phyloP scores from a whole-genome alignment of 805 yeast species.

The Myxozyma vanderwaltii region DNA sequence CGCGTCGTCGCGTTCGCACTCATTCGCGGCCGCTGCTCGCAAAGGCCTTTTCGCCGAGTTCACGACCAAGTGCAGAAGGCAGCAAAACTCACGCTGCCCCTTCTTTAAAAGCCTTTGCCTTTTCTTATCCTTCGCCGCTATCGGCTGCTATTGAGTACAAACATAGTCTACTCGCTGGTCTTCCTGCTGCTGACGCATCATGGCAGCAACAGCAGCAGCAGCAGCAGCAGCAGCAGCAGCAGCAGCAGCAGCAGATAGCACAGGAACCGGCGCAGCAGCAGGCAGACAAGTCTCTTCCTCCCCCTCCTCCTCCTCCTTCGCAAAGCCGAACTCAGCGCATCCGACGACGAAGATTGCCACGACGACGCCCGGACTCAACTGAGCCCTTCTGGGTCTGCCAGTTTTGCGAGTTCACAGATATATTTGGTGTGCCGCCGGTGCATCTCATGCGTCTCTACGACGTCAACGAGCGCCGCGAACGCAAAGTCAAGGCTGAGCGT shows the following conservation, averaged over 20 bases:
- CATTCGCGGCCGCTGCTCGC: background rate
- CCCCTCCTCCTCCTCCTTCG: background rate
- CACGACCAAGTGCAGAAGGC: no score
- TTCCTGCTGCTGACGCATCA: background rate
- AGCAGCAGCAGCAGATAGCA: no score
- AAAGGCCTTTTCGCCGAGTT: no score
- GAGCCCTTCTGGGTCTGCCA: constrained; percentile 37
- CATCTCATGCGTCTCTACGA: constrained; percentile 31
- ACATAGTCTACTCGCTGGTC: background rate
- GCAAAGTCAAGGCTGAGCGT: constrained; percentile 27
- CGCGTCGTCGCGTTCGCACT: constrained; percentile 5
- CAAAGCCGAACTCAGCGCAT: background rate
- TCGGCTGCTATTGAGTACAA: constrained; percentile 19
- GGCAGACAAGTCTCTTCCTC: background rate
- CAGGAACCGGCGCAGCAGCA: no score
- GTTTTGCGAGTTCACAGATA: constrained; percentile 35
- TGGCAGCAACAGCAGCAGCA: no score
- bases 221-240: no score
- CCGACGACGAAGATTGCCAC: constrained; percentile 9
- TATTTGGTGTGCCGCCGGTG: constrained; percentile 34
- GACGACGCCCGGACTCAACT: constrained; percentile 23
- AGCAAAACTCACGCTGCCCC: no score
- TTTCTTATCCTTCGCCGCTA: constrained; percentile 20
- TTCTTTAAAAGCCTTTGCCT: constrained; percentile 11
- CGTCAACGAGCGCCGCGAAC: constrained; percentile 27